phyloP scores from a whole-genome alignment of 176 grass and related monocot genomes.

The Aegilops sharonensis region DNA sequence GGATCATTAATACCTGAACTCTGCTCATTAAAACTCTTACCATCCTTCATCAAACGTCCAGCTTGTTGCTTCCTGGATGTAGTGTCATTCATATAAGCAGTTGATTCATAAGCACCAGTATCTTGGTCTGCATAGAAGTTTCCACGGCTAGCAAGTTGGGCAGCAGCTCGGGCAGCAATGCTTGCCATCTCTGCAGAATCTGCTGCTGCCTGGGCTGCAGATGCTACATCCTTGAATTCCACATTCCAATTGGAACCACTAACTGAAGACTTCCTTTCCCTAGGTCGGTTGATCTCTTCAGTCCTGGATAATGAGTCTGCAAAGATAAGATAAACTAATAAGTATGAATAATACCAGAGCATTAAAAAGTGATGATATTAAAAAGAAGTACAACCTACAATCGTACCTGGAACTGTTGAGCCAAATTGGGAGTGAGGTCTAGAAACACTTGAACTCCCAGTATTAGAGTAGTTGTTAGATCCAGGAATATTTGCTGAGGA shows the following conservation, averaged over 20 bases:
- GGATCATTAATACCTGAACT: conserved; percentile 32
- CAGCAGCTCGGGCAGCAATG: conserved; percentile 92
- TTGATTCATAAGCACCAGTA: conserved; percentile 35
- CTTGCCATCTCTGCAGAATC: conserved; percentile 88
- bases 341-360: conserved; percentile 19
- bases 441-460: conserved; percentile 28
- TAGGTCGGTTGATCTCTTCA: conserved; percentile 38
- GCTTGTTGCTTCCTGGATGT: conserved; percentile 34
- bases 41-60: conserved; percentile 14
- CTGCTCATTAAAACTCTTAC: conserved; percentile 29
- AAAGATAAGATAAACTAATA: conserved; percentile 1
- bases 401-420: conserved; percentile 32
- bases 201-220: conserved; percentile 86
- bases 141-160: conserved; percentile 78
- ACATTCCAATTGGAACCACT: conserved; percentile 60
- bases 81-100: conserved; percentile 22
- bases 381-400: conserved; percentile 12
- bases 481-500: conserved; percentile 31
- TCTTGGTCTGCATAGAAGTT: conserved; percentile 49
- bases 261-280: conserved; percentile 49
- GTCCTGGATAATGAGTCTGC: conserved; percentile 31
- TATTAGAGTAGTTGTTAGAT: conserved; percentile 28
- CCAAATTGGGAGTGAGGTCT: conserved; percentile 39
- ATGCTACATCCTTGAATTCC: conserved; percentile 93
- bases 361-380: conserved; percentile 2